Base-by-base conservation (phyloP, 2,329 filamentous ascomycete genomes). In the Lecanosticta acicola region DNA sequence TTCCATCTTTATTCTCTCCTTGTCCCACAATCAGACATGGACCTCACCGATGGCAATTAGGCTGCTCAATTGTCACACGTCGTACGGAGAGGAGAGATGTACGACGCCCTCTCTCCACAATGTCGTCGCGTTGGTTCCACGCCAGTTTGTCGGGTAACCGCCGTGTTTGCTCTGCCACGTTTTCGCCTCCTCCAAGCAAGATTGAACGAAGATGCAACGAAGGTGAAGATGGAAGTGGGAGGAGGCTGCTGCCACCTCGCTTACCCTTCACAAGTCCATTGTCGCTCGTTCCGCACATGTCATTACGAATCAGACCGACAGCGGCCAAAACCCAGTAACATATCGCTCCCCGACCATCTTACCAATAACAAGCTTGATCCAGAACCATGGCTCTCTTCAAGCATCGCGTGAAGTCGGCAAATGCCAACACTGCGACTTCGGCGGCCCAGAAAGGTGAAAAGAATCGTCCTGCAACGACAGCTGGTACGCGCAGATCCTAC, bases 361-460 rank as follows among this genome's bases (percentile, higher is more conserved):
- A n/a, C n/a, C n/a, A n/a, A n/a, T n/a, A n/a, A n/a, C n/a, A n/a
- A n/a, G n/a, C n/a, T n/a, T n/a, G 24, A 29, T 11, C 24, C 24
- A 29, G 24, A 29, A 29, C 24, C 24, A 44, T 48, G 46, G 68
- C 33, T 49, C 44, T 69, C 56, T 68, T 70, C 60, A 67, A 61
- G 50, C 63, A 62, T 42, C 65, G 63, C 45, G 45, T 58, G 4
- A 56, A 58, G 26, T 56, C 66, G 29, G 61, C 61, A 8, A 59
- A 65, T 38, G 58, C 59, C n/a, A 61, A 68, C 51, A 68, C 62
- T 2, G 59, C 64, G 1, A 59, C 62, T 5, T 61, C 62, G 16
- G 43, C 50, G n/a, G 45, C 43, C 14, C n/a, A 32, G 33, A 41
- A 21, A 21, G 38, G 32, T 18, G 44, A 46, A 29, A 29, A 29